A percentile compares a stretch with the other conserved stretches of the same genome.
Evolutionary conservation across 2,329 filamentous ascomycete species (phyloP).

Genomic region (Macrophomina pseudophaseolina): DNA sequence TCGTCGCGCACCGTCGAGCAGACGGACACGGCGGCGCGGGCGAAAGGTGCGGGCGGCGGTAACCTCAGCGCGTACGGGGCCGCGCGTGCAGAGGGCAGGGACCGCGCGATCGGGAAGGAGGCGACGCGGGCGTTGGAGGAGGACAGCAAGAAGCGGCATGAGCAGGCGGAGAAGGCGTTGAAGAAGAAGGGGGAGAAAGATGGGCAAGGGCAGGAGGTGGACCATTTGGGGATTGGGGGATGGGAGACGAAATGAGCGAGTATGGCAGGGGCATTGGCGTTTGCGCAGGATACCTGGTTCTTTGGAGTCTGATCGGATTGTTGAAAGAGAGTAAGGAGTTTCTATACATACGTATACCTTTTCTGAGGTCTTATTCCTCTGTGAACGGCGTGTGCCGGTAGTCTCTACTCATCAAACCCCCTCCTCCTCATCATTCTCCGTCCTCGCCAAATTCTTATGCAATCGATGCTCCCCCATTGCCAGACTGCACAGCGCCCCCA

Average conservation of each 20-base stretch:
- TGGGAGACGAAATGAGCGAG: neutral
- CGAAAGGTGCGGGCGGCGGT: slow-evolving; percentile 1
- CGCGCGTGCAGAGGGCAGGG: neutral
- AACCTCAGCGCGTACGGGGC: slow-evolving; percentile 5
- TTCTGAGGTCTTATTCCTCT: no score
- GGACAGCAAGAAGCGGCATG: slow-evolving; percentile 20
- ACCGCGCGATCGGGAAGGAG: slow-evolving; percentile 37
- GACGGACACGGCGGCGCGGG: slow-evolving; percentile 25
- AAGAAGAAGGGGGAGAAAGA: neutral
- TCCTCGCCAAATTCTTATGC: slow-evolving; percentile 69
- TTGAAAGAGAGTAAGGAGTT: no score
- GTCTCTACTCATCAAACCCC: neutral
- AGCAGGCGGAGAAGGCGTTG: neutral
- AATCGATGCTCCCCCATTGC: slow-evolving; percentile 81
- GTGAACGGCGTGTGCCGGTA: no score
- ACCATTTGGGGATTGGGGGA: slow-evolving; percentile 45
- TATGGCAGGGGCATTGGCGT: neutral
- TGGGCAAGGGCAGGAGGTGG: slow-evolving; percentile 31
- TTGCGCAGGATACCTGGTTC: neutral
- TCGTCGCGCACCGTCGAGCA: slow-evolving; percentile 34
- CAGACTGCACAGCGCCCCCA: slow-evolving; percentile 66
- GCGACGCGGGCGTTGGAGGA: slow-evolving; percentile 30
- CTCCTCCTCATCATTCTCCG: slow-evolving; percentile 25
- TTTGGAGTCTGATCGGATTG: no score
- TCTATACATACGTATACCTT: no score